These are phyloP conservation scores for Thyridium curvatum DNA, from an alignment of 2,329 filamentous ascomycete genomes.

Conservation along the genomic window DNA sequence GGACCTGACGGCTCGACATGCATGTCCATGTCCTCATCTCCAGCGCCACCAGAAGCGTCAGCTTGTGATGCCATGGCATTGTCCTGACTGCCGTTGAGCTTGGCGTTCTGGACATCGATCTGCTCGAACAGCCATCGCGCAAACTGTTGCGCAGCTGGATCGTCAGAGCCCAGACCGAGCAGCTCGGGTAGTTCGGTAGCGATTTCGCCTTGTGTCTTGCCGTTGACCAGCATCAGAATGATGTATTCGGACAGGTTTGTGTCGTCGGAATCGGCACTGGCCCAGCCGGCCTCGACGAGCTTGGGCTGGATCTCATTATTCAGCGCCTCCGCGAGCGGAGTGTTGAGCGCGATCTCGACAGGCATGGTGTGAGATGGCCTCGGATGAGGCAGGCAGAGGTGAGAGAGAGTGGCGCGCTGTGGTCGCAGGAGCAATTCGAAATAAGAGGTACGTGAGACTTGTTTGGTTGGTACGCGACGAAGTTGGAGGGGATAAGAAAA, in stretches of 20 bases:
- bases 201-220: slow-evolving; percentile 87
- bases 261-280: slow-evolving; percentile 62
- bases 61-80: slow-evolving; percentile 23
- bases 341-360: slow-evolving; percentile 68
- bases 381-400: background rate
- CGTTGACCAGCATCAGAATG: slow-evolving; percentile 93
- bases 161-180: slow-evolving; percentile 73
- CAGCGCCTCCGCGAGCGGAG: slow-evolving; percentile 79
- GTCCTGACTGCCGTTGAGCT: slow-evolving; percentile 45
- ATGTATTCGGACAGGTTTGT: slow-evolving; percentile 91
- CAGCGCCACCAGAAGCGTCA: slow-evolving; percentile 17
- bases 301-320: slow-evolving; percentile 82
- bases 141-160: slow-evolving; percentile 76
- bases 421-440: background rate
- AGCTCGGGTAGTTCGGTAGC: slow-evolving; percentile 85
- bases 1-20: slow-evolving; percentile 38
- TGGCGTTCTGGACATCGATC: slow-evolving; percentile 60
- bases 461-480: background rate
- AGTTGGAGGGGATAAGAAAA: too few relatives aligned
- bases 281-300: slow-evolving; percentile 90
- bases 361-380: slow-evolving; percentile 54
- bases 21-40: slow-evolving; percentile 68
- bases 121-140: slow-evolving; percentile 91
- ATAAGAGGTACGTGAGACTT: too few relatives aligned
- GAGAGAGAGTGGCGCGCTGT: background rate